Conservation (phyloP, 2,329 filamentous ascomycete species). For the Hymenoscyphus fructigenus region DNA sequence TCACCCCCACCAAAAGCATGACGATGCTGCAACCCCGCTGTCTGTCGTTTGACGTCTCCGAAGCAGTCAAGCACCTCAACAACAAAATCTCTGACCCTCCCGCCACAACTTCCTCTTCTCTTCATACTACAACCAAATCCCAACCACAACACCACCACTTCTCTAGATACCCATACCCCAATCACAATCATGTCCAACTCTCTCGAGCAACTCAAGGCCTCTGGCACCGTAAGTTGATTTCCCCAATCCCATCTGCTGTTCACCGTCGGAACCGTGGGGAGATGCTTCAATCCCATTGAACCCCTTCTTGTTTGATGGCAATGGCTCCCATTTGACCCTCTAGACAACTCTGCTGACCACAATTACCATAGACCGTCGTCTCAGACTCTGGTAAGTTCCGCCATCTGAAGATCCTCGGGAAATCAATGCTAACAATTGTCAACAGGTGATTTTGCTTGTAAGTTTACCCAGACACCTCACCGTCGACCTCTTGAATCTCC, state of each 20-base stretch:
- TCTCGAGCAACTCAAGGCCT: conserved; percentile 95
- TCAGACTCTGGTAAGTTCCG: conserved; percentile 81
- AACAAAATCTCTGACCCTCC: conserved; percentile 19
- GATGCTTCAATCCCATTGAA: not conserved
- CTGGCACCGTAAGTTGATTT: conserved; percentile 78
- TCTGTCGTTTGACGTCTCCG: conserved; percentile 9
- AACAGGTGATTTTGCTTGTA: conserved; percentile 74
- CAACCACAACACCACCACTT: conserved; percentile 9
- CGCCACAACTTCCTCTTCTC: conserved; percentile 9
- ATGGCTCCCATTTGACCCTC: not conserved
- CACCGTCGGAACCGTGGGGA: conserved; percentile 17
- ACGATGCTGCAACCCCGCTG: conserved; percentile 14
- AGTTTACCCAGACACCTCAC: conserved; percentile 42
- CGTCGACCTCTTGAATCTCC: conserved; percentile 2
- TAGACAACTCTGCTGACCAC: conserved; percentile 21
- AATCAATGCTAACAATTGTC: conserved; percentile 25
- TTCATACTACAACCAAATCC: conserved; percentile 11
- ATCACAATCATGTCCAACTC: conserved; percentile 69
- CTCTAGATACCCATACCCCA: conserved; percentile 20
- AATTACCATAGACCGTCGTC: conserved; percentile 72
- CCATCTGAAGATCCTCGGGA: conserved; percentile 3
- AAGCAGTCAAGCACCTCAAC: conserved; percentile 17
- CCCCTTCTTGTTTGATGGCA: not conserved
- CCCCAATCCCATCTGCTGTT: conserved; percentile 24
- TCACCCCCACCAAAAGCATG: conserved; percentile 19